A percentile compares a stretch with the other conserved stretches of the same genome.
phyloP scores from a whole-genome alignment of 306 rosid species.

The Inga oerstediana region DNA sequence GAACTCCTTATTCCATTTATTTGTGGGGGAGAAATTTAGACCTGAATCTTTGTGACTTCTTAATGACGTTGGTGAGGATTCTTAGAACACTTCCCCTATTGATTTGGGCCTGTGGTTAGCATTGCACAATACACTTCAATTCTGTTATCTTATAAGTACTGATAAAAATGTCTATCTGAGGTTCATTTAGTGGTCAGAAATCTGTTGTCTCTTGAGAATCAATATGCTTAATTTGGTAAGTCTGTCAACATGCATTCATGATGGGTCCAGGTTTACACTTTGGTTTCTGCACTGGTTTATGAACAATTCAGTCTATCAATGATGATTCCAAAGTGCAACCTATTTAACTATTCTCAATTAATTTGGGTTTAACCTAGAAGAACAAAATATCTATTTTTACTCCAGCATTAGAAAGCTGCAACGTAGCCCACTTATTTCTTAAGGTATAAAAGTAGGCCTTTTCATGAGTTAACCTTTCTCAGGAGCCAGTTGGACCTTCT shows the following conservation, averaged over 20 bases:
- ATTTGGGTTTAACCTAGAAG: background rate
- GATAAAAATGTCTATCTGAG: background rate
- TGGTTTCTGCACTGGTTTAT: conserved; percentile 13
- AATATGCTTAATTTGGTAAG: background rate
- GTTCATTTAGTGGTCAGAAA: background rate
- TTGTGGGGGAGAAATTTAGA: background rate
- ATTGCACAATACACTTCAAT: background rate
- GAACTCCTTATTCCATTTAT: background rate
- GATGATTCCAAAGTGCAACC: conserved; percentile 2
- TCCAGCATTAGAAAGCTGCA: conserved; percentile 5
- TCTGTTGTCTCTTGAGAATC: background rate
- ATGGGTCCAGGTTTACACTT: background rate
- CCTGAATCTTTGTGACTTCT: background rate
- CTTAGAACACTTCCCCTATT: background rate
- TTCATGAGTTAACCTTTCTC: conserved; percentile 20
- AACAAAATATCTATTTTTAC: background rate
- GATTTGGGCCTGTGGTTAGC: background rate
- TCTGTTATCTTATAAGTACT: background rate
- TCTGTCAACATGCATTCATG: conserved; percentile 9
- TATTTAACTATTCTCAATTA: background rate
- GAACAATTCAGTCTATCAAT: conserved; percentile 12
- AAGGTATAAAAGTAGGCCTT: conserved; percentile 19
- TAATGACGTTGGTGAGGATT: background rate
- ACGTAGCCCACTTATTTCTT: background rate
- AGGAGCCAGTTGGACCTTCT: conserved; percentile 44